Conservation (phyloP, 345 rosid species). For the Gossypium raimondii region DNA sequence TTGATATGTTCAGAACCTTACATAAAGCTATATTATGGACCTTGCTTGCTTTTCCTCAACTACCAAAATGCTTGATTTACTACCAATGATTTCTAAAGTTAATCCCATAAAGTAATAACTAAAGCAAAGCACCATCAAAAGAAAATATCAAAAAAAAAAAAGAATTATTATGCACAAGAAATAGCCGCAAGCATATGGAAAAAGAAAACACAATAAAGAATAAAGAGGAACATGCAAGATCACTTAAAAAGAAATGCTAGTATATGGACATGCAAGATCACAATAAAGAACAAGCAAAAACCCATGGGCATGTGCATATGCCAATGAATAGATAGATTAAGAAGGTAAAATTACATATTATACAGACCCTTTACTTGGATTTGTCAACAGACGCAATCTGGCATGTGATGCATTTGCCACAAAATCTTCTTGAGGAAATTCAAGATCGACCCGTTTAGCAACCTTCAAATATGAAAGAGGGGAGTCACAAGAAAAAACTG, state of each 20-base stretch:
- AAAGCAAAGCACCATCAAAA: neutral
- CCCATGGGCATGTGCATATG: neutral
- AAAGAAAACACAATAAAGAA: neutral
- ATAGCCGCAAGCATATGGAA: neutral
- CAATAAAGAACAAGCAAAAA: neutral
- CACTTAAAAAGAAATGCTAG: neutral
- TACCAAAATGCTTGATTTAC: too few species aligned
- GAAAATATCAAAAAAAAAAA: neutral
- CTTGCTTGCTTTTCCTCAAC: neutral
- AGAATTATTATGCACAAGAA: neutral
- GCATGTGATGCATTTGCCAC: constrained; percentile 36
- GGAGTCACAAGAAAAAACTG: constrained; percentile 12
- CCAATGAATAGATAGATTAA: neutral
- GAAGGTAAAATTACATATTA: neutral
- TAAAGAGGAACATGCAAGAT: neutral
- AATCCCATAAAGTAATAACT: neutral
- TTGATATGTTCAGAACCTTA: neutral
- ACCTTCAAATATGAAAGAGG: constrained; percentile 40
- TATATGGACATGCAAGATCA: neutral
- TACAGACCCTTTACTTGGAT: constrained; percentile 52
- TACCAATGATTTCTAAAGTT: neutral
- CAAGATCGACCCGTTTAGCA: constrained; percentile 34
- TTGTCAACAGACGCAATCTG: constrained; percentile 26
- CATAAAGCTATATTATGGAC: neutral
- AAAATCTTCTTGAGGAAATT: constrained; percentile 37